Conservation (phyloP, 306 rosid species). For the Citrullus colocynthis region DNA sequence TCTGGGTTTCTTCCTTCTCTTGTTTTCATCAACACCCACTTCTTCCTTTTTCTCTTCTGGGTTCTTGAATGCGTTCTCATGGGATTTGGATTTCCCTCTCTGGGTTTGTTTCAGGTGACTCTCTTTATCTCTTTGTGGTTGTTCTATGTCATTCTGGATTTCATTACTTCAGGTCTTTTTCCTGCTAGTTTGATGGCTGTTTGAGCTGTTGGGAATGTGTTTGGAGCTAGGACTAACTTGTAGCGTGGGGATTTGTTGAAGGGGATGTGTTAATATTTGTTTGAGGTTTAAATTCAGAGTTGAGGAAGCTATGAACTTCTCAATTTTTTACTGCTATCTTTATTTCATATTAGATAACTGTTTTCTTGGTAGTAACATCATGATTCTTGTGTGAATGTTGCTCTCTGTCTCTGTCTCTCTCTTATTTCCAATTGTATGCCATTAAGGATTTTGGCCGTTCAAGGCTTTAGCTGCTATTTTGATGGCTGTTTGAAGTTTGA, state of each 20-base stretch:
- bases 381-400: background rate
- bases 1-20: background rate
- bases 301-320: background rate
- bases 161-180: background rate
- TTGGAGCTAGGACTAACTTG: too few relatives aligned
- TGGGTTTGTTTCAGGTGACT: background rate
- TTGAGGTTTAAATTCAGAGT: too few relatives aligned
- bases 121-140: background rate
- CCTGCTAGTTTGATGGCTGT: background rate
- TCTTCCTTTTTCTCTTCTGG: background rate
- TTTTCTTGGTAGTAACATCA: background rate
- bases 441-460: background rate
- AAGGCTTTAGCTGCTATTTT: background rate
- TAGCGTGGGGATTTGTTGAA: too few relatives aligned
- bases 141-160: background rate
- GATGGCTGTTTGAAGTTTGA: background rate
- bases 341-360: background rate
- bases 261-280: too few relatives aligned
- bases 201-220: background rate
- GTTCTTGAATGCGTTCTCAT: background rate
- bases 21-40: constrained; percentile 10
- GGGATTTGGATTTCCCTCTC: background rate
- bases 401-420: background rate
- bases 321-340: background rate
- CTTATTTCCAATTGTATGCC: background rate